Percentiles rank a stretch among this genome's conserved stretches.
Evolutionary conservation across 345 rosid genomes (phyloP).

Genomic region (Populus tremula): DNA sequence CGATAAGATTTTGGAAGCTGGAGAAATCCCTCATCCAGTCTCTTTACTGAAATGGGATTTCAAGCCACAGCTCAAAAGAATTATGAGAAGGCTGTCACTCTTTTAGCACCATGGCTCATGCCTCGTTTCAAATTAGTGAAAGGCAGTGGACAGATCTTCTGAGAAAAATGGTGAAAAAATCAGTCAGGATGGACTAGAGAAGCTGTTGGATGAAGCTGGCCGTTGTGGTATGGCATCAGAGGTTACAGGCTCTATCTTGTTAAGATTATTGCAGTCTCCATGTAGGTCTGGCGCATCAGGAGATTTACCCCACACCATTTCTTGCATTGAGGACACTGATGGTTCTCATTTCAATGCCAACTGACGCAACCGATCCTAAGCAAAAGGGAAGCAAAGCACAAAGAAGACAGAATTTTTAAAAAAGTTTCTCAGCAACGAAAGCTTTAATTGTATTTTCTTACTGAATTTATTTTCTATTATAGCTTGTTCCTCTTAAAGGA

Average conservation of each 20-base stretch:
- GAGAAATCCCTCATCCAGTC: constrained; percentile 67
- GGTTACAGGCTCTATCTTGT: constrained; percentile 55
- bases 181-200: constrained; percentile 35
- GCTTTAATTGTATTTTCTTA: too few species aligned
- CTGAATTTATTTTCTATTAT: too few species aligned
- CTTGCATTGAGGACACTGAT: constrained; percentile 1
- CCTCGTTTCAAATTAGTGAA: constrained; percentile 77
- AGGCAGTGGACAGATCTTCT: constrained; percentile 62
- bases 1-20: constrained; percentile 66
- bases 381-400: too few species aligned
- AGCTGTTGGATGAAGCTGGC: constrained; percentile 45
- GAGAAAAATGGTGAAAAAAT: constrained; percentile 41
- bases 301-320: constrained; percentile 1
- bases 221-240: constrained; percentile 49
- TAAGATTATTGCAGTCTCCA: constrained; percentile 46
- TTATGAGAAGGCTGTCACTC: constrained; percentile 54
- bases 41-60: constrained; percentile 63
- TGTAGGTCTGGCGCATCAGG: constrained; percentile 28
- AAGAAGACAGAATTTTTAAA: too few species aligned
- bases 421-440: too few species aligned
- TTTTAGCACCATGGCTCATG: constrained; percentile 59
- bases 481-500: too few species aligned
- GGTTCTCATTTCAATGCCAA: background rate
- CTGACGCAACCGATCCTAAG: too few species aligned
- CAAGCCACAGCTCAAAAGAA: constrained; percentile 52